A percentile compares a stretch with the other conserved stretches of the same genome.
phyloP scores from a whole-genome alignment of 1,284 basidiomycete species.

The Rugosomyces carneus region DNA sequence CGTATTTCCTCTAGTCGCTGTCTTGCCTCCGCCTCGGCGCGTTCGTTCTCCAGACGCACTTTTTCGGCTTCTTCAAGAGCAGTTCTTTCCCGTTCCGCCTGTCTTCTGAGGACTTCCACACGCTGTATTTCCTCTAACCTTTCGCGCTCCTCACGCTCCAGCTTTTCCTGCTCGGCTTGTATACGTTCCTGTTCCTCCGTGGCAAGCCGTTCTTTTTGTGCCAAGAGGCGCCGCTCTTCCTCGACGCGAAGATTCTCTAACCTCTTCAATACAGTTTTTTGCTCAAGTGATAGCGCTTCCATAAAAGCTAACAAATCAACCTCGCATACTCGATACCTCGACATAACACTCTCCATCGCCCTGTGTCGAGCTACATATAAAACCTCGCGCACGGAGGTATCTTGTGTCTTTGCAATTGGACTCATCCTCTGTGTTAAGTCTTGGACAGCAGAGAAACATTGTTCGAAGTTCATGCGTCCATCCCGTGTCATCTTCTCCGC shows the following conservation, averaged over 20 bases:
- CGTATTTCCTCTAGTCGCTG: slow-evolving; percentile 23
- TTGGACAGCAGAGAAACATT: slow-evolving; percentile 45
- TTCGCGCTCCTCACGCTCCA: slow-evolving; percentile 21
- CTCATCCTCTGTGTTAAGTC: slow-evolving; percentile 49
- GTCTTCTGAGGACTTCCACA: slow-evolving; percentile 16
- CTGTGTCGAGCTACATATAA: slow-evolving; percentile 41
- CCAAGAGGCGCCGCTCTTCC: slow-evolving; percentile 28
- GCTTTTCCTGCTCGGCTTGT: slow-evolving; percentile 19
- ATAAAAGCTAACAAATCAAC: slow-evolving; percentile 36
- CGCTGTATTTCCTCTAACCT: slow-evolving; percentile 22
- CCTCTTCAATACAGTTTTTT: slow-evolving; percentile 28
- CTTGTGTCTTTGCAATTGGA: slow-evolving; percentile 31
- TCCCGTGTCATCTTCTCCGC: slow-evolving; percentile 31
- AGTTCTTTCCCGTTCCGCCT: slow-evolving; percentile 16
- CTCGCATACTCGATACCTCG: slow-evolving; percentile 42
- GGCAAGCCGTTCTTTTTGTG: slow-evolving; percentile 19
- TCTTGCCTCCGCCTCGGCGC: slow-evolving; percentile 22
- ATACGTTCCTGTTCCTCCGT: slow-evolving; percentile 11
- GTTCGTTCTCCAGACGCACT: slow-evolving; percentile 21
- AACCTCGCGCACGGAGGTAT: slow-evolving; percentile 35
- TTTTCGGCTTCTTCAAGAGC: slow-evolving; percentile 22
- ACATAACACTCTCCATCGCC: slow-evolving; percentile 43
- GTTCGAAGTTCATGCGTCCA: slow-evolving; percentile 36
- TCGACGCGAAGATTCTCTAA: slow-evolving; percentile 27
- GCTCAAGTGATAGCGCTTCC: slow-evolving; percentile 29